Base-by-base conservation (phyloP, 768 basidiomycete species). In the Mycena venus region DNA sequence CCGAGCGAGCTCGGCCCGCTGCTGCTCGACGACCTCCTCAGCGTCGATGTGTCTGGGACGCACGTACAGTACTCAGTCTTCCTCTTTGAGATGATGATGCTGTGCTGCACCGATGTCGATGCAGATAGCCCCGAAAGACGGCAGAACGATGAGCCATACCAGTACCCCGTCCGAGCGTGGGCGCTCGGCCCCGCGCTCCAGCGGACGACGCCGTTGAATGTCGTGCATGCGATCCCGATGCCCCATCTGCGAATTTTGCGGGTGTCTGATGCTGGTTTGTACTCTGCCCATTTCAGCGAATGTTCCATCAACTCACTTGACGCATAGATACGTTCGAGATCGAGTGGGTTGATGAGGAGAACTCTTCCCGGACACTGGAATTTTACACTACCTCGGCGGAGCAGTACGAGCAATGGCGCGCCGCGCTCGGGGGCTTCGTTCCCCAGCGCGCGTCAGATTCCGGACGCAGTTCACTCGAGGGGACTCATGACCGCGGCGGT, bases 131-230 rank as follows among this genome's bases (percentile, higher is more conserved):
- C 19, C 68, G 42, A 68, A 27, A n/a, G 60, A n/a, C n/a, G n/a
- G 74, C 55, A 23, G 49, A 38, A 73, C 69, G 67, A 63, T 47
- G 34, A 70, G 70, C 38, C 58, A 70, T 44, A 73, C 74, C 36
- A 71, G 49, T 85, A 86, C 73, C 85, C 86, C 1, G 79, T 85
- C 6, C 70, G 77, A 11, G 72, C 84, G 4, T 87, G 86, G 86
- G 84, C 85, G 72, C 66, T 85, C 12, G 86, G 86, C 1, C 82
- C 83, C 10, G 85, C 84, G 0, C 76, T 86, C 29, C 75, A 79
- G 49, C 75, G 79, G 58, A 76, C 58, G 19, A 78, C 78, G 27
- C 79, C 80, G 3, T 65, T 86, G 38, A 78, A 81, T 51, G 68
- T 86, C 10, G 78, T 82, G 4, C 75, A 82, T 71, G 82, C 82